These are phyloP conservation scores for Coemansia sp. DNA, from an alignment of 192 early-diverging fungal species.

Conservation along the genomic window DNA sequence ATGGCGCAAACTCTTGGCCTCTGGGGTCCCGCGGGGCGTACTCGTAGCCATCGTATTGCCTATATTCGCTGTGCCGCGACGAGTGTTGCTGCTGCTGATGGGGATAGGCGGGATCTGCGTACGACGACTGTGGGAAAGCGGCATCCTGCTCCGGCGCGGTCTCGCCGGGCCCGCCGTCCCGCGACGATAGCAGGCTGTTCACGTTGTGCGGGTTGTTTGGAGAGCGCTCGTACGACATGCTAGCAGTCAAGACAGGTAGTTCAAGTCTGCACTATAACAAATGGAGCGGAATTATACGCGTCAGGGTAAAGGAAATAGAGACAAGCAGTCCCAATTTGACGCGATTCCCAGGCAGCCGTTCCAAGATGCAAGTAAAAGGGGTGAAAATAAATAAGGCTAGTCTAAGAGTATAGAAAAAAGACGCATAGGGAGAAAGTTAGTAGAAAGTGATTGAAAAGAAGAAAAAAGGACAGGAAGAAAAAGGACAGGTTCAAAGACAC, in stretches of 20 bases:
- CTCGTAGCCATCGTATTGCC: constrained; percentile 29
- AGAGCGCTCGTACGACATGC: constrained; percentile 47
- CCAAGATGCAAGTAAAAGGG: background rate
- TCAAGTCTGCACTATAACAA: background rate
- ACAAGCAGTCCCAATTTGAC: background rate
- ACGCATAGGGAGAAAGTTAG: background rate
- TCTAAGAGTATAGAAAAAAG: background rate
- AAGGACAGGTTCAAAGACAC: background rate
- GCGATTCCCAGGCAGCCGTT: background rate
- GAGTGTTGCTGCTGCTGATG: background rate
- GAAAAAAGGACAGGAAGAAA: background rate
- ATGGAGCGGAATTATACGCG: background rate
- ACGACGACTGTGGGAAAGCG: constrained; percentile 10
- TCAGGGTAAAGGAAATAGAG: background rate
- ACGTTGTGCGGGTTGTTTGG: constrained; percentile 39
- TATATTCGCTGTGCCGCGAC: constrained; percentile 14
- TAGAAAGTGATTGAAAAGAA: background rate
- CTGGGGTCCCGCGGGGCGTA: constrained; percentile 17
- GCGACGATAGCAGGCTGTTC: constrained; percentile 43
- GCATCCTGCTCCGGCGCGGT: constrained; percentile 18
- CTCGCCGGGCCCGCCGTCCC: constrained; percentile 6
- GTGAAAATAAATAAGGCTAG: background rate
- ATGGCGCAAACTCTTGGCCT: constrained; percentile 11
- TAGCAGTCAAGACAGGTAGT: background rate
- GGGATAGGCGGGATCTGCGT: constrained; percentile 16